Evolutionary conservation across 1,284 basidiomycete species (phyloP).

Genomic region (Dichomitus squalens): DNA sequence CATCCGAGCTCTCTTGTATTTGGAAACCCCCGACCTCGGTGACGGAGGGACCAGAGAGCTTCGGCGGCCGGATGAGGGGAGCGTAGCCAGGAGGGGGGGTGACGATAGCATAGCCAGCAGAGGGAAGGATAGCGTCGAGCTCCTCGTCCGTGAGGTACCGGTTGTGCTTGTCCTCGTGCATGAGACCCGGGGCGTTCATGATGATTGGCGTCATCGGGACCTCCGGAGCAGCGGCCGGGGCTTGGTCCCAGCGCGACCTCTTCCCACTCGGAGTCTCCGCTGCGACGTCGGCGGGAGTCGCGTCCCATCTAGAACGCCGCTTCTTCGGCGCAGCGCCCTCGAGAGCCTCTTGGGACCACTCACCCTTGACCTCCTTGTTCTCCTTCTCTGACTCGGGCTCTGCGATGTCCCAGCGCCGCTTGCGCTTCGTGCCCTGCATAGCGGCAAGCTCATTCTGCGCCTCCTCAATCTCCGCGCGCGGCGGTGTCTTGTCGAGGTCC

Average conservation of each 20-base stretch:
- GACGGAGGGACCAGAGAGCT: constrained; percentile 75
- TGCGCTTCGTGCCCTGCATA: constrained; percentile 69
- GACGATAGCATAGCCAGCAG: constrained; percentile 88
- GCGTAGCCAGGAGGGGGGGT: constrained; percentile 94
- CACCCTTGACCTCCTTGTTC: constrained; percentile 57
- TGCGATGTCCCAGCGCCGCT: constrained; percentile 86
- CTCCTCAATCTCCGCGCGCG: constrained; percentile 72
- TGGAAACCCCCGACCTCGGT: constrained; percentile 88
- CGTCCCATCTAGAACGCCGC: constrained; percentile 93
- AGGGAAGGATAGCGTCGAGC: constrained; percentile 88
- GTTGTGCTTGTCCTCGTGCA: constrained; percentile 93
- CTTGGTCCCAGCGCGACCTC: constrained; percentile 97
- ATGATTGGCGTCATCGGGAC: constrained; percentile 74
- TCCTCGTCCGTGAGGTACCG: constrained; percentile 95
- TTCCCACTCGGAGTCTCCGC: constrained; percentile 64
- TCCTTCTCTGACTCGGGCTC: constrained; percentile 68
- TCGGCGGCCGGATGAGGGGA: constrained; percentile 78
- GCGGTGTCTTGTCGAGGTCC: constrained; percentile 88
- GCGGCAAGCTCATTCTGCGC: constrained; percentile 68
- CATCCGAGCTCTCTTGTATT: constrained; percentile 93
- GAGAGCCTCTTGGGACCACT: constrained; percentile 75
- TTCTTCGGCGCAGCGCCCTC: constrained; percentile 83
- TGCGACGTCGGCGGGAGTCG: constrained; percentile 72
- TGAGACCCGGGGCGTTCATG: constrained; percentile 83
- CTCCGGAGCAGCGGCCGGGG: constrained; percentile 59